phyloP scores from a whole-genome alignment of 2,329 filamentous ascomycete species.

The Fusarium mangiferae region DNA sequence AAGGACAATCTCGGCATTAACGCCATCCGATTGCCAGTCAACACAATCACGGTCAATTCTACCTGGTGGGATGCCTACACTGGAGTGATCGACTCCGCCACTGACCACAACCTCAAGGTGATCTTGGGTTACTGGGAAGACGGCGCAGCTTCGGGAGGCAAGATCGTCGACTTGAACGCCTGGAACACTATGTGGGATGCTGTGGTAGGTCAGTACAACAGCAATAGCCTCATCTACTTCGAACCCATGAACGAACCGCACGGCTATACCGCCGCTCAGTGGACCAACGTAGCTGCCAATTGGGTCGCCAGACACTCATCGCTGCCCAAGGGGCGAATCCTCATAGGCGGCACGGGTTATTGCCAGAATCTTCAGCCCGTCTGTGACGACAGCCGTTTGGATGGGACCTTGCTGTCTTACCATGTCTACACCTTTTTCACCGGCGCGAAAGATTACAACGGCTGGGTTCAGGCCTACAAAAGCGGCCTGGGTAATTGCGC shows the following conservation, averaged over 20 bases:
- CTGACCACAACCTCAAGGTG: not conserved
- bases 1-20: not conserved
- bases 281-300: not conserved
- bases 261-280: not conserved
- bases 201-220: not conserved
- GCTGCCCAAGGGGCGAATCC: not conserved
- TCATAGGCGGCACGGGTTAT: not conserved
- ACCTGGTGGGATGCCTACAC: not conserved
- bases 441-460: not conserved
- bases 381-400: not conserved
- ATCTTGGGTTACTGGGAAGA: not conserved
- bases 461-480: not conserved
- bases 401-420: not conserved
- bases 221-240: not conserved
- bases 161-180: not conserved
- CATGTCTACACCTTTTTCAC: not conserved
- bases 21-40: not conserved
- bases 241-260: not conserved
- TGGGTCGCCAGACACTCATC: not conserved
- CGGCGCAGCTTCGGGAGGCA: not conserved
- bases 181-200: not conserved
- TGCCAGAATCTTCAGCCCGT: not conserved
- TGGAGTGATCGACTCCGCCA: not conserved
- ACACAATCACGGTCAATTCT: not conserved
- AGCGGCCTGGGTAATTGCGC: not conserved